Evolutionary conservation across 495 filamentous ascomycete genomes (phyloP), one percentile per base, ranked within the genome.

Genomic region (Tuber borchii): DNA sequence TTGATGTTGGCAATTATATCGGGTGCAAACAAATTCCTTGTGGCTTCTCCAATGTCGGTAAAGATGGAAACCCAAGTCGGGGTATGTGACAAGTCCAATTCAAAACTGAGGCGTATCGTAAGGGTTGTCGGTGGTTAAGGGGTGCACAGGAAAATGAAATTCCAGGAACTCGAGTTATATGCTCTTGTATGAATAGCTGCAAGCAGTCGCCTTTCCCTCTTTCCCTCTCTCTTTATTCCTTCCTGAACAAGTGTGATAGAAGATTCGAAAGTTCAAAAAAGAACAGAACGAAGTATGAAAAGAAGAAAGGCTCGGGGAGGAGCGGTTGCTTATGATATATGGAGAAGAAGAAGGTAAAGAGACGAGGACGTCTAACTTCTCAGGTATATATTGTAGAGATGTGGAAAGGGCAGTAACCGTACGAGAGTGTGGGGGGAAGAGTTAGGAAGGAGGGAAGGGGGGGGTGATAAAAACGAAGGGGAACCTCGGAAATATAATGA

Each of bases 21-120:
- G n/a, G 51, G 26, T 16, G n/a, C n/a, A 16, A 31, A 61, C 51
- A 61, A 61, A 61, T 61, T n/a, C n/a, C n/a, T 65, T 65, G 56
- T 65, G 56, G 56, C 56, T 31, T 17, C 26, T 26, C 26, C 31
- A n/a, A 65, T 65, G 56, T 65, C 56, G 3, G 26, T 34, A 34
- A 34, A 19, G 56, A 65, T 14, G 56, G 14, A 31, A 65, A 34
- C 14, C 56, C 56, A 34, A 17, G 26, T 34, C 34, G 56, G 26
- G 56, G 56, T 34, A n/a, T 65, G 26, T 65, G 31, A 65, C 26
- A 34, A 19, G 56, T 31, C 56, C 56, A 31, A 65, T 65, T 65
- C 56, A 65, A 65, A 65, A 65, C 56, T 65, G 56, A 65, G 56
- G 56, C 26, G 56, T 34, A 65, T 65, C 56, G 56, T 34, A 65